A percentile compares a stretch with the other conserved stretches of the same genome.
phyloP scores from a whole-genome alignment of 2,329 filamentous ascomycete genomes.

The Fusarium tricinctum region DNA sequence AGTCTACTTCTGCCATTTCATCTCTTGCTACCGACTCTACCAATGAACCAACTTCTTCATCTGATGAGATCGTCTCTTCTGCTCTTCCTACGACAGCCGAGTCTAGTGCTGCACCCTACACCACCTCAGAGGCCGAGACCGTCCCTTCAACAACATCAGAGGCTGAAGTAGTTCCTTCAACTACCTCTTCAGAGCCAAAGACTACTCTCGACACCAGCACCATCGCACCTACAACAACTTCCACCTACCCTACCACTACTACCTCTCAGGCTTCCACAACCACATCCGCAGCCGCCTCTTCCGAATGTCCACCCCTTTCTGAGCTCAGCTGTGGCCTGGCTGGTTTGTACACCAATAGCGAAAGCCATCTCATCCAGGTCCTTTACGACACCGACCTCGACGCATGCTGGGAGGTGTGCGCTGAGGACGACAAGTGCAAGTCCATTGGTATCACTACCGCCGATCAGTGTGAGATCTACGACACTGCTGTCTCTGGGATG shows the following conservation, averaged over 20 bases:
- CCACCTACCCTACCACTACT: constrained; percentile 11
- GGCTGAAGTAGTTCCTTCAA: not conserved
- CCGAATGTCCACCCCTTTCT: constrained; percentile 15
- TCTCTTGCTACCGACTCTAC: constrained; percentile 8
- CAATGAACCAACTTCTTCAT: not conserved
- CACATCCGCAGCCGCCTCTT: constrained; percentile 15
- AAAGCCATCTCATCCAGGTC: constrained; percentile 4
- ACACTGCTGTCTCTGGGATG: constrained; percentile 11
- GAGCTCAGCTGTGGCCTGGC: constrained; percentile 25
- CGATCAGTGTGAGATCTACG: constrained; percentile 38
- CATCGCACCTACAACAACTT: constrained; percentile 6
- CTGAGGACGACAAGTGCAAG: constrained; percentile 12
- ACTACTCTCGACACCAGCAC: constrained; percentile 26
- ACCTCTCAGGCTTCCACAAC: constrained; percentile 27
- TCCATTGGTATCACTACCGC: constrained; percentile 26
- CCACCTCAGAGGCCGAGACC: constrained; percentile 5
- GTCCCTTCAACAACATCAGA: constrained; percentile 4
- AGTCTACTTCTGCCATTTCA: constrained; percentile 5
- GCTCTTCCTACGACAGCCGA: constrained; percentile 3
- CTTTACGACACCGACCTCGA: not conserved
- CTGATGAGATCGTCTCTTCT: constrained; percentile 9
- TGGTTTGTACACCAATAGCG: not conserved
- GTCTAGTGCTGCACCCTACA: not conserved
- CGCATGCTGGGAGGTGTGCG: constrained; percentile 23
- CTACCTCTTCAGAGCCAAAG: constrained; percentile 15